A percentile compares a stretch with the other conserved stretches of the same genome.
Conservation (phyloP, 768 basidiomycete species). For the Rubroboletus pulcherrimus region DNA sequence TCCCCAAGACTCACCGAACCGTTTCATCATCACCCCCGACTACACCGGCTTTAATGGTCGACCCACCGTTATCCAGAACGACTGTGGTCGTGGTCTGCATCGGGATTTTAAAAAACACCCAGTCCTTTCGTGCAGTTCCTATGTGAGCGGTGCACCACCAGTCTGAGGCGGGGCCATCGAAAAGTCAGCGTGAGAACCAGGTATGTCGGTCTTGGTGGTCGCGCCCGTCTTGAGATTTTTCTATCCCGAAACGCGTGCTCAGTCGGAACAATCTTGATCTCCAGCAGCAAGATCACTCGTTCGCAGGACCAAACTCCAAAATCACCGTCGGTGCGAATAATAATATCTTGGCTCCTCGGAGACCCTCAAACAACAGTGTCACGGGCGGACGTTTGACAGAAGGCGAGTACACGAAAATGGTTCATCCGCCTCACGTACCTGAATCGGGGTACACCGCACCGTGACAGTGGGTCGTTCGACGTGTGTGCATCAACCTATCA, state of each 20-base stretch:
- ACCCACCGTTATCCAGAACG: slow-evolving; percentile 86
- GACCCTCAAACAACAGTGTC: slow-evolving; percentile 4
- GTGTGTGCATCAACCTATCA: background rate
- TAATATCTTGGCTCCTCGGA: slow-evolving; percentile 4
- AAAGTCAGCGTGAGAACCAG: slow-evolving; percentile 8
- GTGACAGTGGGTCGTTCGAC: background rate
- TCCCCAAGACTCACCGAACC: slow-evolving; percentile 21
- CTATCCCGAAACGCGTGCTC: background rate
- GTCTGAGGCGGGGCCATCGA: background rate
- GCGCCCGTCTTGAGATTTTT: background rate
- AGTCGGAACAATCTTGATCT: background rate
- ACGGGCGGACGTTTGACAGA: slow-evolving; percentile 7
- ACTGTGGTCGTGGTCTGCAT: slow-evolving; percentile 38
- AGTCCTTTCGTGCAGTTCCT: background rate
- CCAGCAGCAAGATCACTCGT: background rate
- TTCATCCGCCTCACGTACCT: background rate
- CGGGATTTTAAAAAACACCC: background rate
- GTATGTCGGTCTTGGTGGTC: background rate
- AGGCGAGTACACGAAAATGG: background rate
- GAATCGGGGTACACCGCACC: background rate
- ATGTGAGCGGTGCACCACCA: background rate
- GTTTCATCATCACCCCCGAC: slow-evolving; percentile 31
- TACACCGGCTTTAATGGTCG: slow-evolving; percentile 73
- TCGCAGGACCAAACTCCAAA: background rate
- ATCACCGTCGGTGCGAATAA: background rate